phyloP scores from a whole-genome alignment of 2,329 filamentous ascomycete genomes.

The Thermochaetoides dissita region DNA sequence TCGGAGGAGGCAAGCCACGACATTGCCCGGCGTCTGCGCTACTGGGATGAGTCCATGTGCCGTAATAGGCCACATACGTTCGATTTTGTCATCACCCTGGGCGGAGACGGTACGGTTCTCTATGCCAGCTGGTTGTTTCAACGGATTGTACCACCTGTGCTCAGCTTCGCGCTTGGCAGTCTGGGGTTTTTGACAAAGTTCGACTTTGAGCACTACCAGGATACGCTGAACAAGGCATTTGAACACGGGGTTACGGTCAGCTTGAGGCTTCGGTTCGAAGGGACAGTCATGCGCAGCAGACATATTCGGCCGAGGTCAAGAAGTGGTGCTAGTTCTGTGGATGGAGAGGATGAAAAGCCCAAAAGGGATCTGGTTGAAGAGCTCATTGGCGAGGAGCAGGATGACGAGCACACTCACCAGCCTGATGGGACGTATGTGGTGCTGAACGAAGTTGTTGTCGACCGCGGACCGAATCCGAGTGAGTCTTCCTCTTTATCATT shows the following conservation, averaged over 20 bases:
- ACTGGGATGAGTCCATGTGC: constrained; percentile 74
- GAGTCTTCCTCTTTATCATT: neutral
- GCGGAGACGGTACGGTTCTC: constrained; percentile 91
- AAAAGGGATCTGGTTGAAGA: constrained; percentile 70
- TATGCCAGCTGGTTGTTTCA: constrained; percentile 97
- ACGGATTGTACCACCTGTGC: constrained; percentile 78
- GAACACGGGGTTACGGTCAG: constrained; percentile 77
- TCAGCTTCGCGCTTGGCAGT: constrained; percentile 83
- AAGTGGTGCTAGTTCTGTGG: constrained; percentile 12
- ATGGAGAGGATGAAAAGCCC: constrained; percentile 23
- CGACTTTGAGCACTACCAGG: constrained; percentile 63
- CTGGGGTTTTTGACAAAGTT: constrained; percentile 95
- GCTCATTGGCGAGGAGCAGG: constrained; percentile 70
- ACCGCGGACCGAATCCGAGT: constrained; percentile 79
- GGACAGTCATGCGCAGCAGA: constrained; percentile 76
- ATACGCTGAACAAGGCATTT: constrained; percentile 59
- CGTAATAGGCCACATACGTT: constrained; percentile 68
- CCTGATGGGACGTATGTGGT: constrained; percentile 81
- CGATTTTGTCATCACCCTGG: constrained; percentile 84
- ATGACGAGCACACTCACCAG: constrained; percentile 70
- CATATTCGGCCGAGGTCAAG: constrained; percentile 23
- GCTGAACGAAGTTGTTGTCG: constrained; percentile 91
- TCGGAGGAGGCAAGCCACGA: constrained; percentile 24
- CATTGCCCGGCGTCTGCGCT: constrained; percentile 47
- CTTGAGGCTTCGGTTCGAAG: constrained; percentile 78